These are phyloP conservation scores for Taxillus chinensis DNA, from an alignment of 164 flowering plant species.

Conservation along the genomic window DNA sequence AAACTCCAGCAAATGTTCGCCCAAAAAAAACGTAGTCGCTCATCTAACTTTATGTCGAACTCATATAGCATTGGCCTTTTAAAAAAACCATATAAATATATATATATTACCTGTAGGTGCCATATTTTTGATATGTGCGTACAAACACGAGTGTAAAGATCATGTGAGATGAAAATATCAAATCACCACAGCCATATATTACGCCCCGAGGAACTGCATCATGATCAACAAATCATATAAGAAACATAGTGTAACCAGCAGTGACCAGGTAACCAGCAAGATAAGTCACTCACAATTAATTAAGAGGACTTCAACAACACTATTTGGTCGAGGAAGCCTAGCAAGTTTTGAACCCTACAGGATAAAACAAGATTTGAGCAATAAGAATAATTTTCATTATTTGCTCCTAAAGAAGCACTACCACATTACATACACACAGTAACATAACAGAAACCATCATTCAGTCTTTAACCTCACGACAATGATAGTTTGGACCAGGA, in stretches of 20 bases:
- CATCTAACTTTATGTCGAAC: too few relatives aligned
- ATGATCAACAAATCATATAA: conserved; percentile 10
- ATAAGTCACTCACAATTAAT: conserved; percentile 46
- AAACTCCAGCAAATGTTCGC: too few relatives aligned
- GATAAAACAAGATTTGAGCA: neutral
- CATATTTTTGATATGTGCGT: conserved; percentile 87
- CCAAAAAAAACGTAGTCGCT: too few relatives aligned
- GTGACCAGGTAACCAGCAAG: neutral
- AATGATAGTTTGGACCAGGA: conserved; percentile 98
- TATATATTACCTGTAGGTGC: conserved; percentile 54
- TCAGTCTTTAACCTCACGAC: conserved; percentile 63
- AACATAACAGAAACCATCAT: neutral
- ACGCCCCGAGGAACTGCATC: conserved; percentile 90
- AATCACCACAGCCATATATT: conserved; percentile 91
- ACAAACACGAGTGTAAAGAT: conserved; percentile 91
- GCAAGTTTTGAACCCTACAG: conserved; percentile 91
- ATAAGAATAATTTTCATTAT: neutral
- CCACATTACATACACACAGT: neutral
- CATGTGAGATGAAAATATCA: conserved; percentile 99
- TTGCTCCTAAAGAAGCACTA: neutral
- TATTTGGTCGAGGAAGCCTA: conserved; percentile 68
- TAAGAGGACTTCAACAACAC: conserved; percentile 57
- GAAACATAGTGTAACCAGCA: neutral
- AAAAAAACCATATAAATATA: too few relatives aligned
- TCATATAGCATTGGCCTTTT: too few relatives aligned